These are phyloP conservation scores for Lactarius hengduanensis DNA, from an alignment of 768 basidiomycete genomes.

Conservation along the genomic window DNA sequence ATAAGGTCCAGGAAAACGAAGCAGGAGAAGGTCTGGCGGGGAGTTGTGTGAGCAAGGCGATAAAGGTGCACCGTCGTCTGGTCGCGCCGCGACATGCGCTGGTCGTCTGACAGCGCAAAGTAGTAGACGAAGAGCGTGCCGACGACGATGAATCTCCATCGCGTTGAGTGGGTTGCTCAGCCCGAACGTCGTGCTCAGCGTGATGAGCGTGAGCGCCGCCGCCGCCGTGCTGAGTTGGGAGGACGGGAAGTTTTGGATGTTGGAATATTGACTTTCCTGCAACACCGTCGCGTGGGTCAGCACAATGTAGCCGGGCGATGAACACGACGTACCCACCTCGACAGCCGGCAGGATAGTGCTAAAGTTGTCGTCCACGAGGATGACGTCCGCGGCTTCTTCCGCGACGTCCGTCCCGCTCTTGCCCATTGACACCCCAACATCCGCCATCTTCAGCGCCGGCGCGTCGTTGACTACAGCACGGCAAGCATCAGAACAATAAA, in stretches of 20 bases:
- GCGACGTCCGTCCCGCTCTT: conserved; percentile 98
- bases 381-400: conserved; percentile 96
- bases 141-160: conserved; percentile 97
- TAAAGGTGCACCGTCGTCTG: conserved; percentile 79
- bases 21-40: conserved; percentile 82
- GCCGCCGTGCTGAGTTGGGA: conserved; percentile 99
- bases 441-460: conserved; percentile 98
- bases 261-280: conserved; percentile 95
- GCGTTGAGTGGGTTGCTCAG: conserved; percentile 92
- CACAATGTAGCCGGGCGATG: not conserved
- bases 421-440: conserved; percentile 97
- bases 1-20: conserved; percentile 98
- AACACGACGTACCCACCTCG: conserved; percentile 68
- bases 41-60: too few relatives aligned
- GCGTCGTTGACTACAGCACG: conserved; percentile 80
- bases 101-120: conserved; percentile 76
- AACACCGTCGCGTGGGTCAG: conserved; percentile 18
- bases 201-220: conserved; percentile 90
- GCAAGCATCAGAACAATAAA: not conserved
- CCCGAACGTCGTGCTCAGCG: conserved; percentile 86
- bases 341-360: conserved; percentile 91
- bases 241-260: conserved; percentile 93
- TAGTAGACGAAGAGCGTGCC: conserved; percentile 88
- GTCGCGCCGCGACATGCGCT: conserved; percentile 74
- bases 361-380: conserved; percentile 97